Conservation (phyloP, 495 filamentous ascomycete genomes). For the Penicillium pancosmium region DNA sequence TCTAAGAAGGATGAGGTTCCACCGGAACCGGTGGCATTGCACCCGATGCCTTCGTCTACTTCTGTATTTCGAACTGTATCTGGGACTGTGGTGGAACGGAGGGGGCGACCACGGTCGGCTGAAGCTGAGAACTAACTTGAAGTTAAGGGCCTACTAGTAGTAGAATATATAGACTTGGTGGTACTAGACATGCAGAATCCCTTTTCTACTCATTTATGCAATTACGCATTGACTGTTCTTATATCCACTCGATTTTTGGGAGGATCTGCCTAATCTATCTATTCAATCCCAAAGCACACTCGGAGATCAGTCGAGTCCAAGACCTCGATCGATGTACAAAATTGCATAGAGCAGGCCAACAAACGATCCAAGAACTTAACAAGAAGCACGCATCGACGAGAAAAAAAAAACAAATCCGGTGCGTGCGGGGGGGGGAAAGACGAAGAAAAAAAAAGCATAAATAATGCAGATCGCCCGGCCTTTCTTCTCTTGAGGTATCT, state of each 20-base stretch:
- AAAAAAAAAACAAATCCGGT: neutral
- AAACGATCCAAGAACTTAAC: conserved; percentile 1
- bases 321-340: conserved; percentile 1
- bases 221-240: neutral
- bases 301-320: neutral
- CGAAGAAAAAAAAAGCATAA: conserved; percentile 5
- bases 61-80: conserved; percentile 58
- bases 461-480: conserved; percentile 18
- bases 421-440: neutral
- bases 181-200: no score
- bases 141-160: neutral
- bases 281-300: conserved; percentile 11
- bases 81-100: conserved; percentile 24
- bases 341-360: conserved; percentile 4
- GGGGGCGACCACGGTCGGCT: no score
- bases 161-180: neutral
- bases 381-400: neutral
- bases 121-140: no score
- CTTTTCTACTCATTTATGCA: no score
- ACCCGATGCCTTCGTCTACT: conserved; percentile 57
- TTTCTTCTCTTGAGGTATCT: conserved; percentile 28
- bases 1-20: conserved; percentile 16
- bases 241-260: conserved; percentile 2
- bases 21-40: conserved; percentile 38
- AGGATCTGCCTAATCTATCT: conserved; percentile 8